Evolutionary conservation across 352 stramenopile genomes (phyloP).

Genomic region (Phytophthora citricola): DNA sequence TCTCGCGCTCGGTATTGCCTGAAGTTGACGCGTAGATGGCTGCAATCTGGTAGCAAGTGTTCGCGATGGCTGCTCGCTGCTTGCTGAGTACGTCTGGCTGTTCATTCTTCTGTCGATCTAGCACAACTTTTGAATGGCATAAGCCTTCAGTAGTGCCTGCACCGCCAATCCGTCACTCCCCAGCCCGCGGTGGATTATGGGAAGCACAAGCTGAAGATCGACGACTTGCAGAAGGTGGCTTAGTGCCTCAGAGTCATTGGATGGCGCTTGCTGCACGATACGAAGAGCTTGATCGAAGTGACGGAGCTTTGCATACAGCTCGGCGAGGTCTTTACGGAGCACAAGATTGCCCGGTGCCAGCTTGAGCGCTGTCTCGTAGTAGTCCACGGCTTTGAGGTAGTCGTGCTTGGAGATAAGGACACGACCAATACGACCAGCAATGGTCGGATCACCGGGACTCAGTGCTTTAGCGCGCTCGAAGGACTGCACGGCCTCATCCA

Average conservation of each 20-base stretch:
- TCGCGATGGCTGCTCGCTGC: slow-evolving; percentile 75
- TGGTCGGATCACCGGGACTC: slow-evolving; percentile 69
- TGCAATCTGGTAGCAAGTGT: slow-evolving; percentile 88
- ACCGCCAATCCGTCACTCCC: slow-evolving; percentile 77
- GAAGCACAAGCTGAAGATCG: slow-evolving; percentile 78
- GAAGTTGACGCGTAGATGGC: slow-evolving; percentile 62
- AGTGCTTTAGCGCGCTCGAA: slow-evolving; percentile 69
- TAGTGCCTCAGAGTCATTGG: slow-evolving; percentile 73
- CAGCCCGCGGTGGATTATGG: slow-evolving; percentile 79
- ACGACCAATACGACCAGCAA: slow-evolving; percentile 89
- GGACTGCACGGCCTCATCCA: slow-evolving; percentile 87
- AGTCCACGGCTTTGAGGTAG: slow-evolving; percentile 93
- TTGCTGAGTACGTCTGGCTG: slow-evolving; percentile 80
- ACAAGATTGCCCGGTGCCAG: slow-evolving; percentile 75
- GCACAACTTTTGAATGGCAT: slow-evolving; percentile 85
- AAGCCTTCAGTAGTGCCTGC: slow-evolving; percentile 81
- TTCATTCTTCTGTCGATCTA: slow-evolving; percentile 83
- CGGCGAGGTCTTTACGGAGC: slow-evolving; percentile 90
- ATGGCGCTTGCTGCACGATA: slow-evolving; percentile 78
- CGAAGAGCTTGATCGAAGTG: slow-evolving; percentile 87
- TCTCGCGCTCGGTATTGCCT: slow-evolving; percentile 43
- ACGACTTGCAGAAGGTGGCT: slow-evolving; percentile 73
- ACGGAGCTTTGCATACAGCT: slow-evolving; percentile 89
- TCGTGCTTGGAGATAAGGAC: slow-evolving; percentile 94
- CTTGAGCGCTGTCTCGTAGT: slow-evolving; percentile 92